Evolutionary conservation across 352 stramenopile genomes (phyloP).

Genomic region (Globisporangium nodosum): DNA sequence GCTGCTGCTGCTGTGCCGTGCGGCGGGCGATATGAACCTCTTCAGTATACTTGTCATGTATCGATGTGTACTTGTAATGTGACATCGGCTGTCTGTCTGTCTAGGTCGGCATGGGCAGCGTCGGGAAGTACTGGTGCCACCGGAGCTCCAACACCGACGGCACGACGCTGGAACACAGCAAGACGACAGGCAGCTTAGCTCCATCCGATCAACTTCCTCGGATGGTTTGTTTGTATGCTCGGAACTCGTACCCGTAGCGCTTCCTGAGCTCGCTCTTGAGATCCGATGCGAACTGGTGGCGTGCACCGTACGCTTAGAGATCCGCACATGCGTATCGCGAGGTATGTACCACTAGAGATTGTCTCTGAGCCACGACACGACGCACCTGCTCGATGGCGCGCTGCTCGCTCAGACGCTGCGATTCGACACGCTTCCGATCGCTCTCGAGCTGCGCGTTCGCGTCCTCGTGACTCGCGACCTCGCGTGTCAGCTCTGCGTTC

Average conservation of each 20-base stretch:
- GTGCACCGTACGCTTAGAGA: neutral
- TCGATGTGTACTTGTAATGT: neutral
- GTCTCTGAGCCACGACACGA: neutral
- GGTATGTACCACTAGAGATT: neutral
- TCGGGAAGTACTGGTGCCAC: constrained; percentile 54
- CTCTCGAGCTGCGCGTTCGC: constrained; percentile 8
- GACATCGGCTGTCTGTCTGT: no score
- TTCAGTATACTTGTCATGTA: neutral
- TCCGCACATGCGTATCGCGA: neutral
- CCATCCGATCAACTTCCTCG: no score
- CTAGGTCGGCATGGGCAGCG: neutral
- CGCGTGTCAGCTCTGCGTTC: constrained; percentile 17
- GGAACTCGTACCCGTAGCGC: constrained; percentile 44
- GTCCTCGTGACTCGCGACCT: constrained; percentile 15
- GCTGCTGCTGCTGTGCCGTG: neutral
- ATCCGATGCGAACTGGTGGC: constrained; percentile 37
- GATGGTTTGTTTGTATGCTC: neutral
- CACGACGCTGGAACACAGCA: constrained; percentile 26
- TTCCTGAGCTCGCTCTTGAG: constrained; percentile 44
- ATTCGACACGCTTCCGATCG: constrained; percentile 1
- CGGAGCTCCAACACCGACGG: constrained; percentile 41
- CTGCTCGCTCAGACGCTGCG: constrained; percentile 2
- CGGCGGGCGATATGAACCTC: neutral
- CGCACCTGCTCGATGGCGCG: constrained; percentile 11
- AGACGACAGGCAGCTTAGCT: no score